Conservation (phyloP, 495 filamentous ascomycete species). For the Thermochaetoides thermophila region DNA sequence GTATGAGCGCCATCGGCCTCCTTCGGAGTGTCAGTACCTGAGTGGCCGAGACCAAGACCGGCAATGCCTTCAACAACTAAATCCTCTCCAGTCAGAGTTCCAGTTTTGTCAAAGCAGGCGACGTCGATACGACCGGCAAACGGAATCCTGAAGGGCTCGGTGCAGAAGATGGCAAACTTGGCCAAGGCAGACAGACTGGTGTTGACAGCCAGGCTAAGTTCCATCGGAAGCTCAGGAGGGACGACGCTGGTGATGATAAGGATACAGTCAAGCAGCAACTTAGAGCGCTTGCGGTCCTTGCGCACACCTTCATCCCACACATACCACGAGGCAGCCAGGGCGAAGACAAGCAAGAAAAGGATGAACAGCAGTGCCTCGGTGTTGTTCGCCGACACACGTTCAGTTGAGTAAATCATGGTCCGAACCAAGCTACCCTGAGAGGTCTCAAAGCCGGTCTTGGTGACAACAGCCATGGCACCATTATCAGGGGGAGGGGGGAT, state of each 20-base stretch:
- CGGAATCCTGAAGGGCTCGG: constrained; percentile 97
- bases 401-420: constrained; percentile 99
- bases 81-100: constrained; percentile 92
- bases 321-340: constrained; percentile 97
- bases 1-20: constrained; percentile 69
- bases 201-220: constrained; percentile 92
- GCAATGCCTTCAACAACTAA: constrained; percentile 95
- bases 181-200: constrained; percentile 93
- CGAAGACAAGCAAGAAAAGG: constrained; percentile 89
- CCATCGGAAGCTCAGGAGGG: constrained; percentile 95
- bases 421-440: constrained; percentile 94
- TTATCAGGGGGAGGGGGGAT: constrained; percentile 69
- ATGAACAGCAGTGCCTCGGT: constrained; percentile 91
- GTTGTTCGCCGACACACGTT: constrained; percentile 96
- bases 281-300: constrained; percentile 88
- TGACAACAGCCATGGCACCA: constrained; percentile 83
- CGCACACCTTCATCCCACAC: constrained; percentile 94
- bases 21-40: constrained; percentile 43
- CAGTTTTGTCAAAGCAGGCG: constrained; percentile 98
- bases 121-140: constrained; percentile 92
- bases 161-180: constrained; percentile 94
- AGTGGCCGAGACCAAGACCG: constrained; percentile 58
- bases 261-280: constrained; percentile 92
- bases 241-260: constrained; percentile 96
- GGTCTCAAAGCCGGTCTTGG: constrained; percentile 97